Base-by-base conservation (phyloP, 1,284 basidiomycete species). In the Moniliella sp. region DNA sequence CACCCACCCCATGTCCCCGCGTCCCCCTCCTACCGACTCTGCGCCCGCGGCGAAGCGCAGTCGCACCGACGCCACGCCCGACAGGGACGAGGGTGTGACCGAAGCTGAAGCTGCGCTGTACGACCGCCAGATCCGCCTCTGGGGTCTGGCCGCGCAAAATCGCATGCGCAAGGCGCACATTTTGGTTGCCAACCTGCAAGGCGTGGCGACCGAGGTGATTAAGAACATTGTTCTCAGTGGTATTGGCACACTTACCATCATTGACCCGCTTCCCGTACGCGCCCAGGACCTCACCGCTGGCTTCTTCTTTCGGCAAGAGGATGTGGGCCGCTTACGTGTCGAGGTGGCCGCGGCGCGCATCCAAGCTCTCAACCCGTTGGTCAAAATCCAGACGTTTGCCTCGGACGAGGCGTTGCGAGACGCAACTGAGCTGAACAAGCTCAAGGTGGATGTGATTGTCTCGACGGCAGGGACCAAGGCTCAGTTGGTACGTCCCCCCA, bases 61-160 rank as follows among this genome's bases (percentile, higher is more conserved):
- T n/a, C n/a, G n/a, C n/a, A n/a, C n/a, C n/a, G n/a, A n/a, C n/a
- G n/a, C n/a, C n/a, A n/a, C n/a, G n/a, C n/a, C n/a, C n/a, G n/a
- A n/a, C n/a, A n/a, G n/a, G n/a, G n/a, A n/a, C n/a, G n/a, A n/a
- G n/a, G n/a, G n/a, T n/a, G n/a, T n/a, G n/a, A n/a, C n/a, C n/a
- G n/a, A n/a, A n/a, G n/a, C n/a, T n/a, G 78, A 82, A 57, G 79
- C 76, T 11, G 76, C 76, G 4, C 64, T 93, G 17, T 94, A 97
- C 61, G 88, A 94, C 63, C 75, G 88, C 25, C 88, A 94, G 64
- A 93, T 97, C 65, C 73, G 91, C 16, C 66, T 94, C 39, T 97
- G 88, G 88, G 88, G 91, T 27, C 70, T 93, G 17, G 88, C 93
- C 61, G 88, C 91, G 16, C 88, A 97, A 62, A 83, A 88, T 62